These are phyloP conservation scores for Pythium monospermum DNA, from an alignment of 352 stramenopile species.

Conservation along the genomic window DNA sequence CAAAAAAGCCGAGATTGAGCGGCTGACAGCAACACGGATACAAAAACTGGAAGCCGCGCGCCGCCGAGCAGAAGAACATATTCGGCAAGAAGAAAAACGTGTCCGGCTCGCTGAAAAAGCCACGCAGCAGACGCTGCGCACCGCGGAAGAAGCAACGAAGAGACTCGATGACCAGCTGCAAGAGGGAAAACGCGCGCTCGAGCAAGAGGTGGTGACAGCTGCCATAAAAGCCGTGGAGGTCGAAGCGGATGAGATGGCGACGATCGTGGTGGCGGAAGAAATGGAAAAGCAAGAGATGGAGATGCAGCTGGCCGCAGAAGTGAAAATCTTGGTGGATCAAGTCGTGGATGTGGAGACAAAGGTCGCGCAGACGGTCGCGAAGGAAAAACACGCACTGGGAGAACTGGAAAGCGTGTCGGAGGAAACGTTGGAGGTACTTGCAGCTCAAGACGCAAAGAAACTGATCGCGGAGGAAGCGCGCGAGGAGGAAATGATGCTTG, in stretches of 20 bases:
- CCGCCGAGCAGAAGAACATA: constrained; percentile 1
- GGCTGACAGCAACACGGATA: not conserved
- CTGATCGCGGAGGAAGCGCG: not conserved
- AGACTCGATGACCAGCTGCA: constrained; percentile 4
- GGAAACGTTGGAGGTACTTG: not conserved
- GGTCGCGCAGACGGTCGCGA: not conserved
- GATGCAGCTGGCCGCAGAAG: not conserved
- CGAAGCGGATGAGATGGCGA: constrained; percentile 5
- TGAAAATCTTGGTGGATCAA: not conserved
- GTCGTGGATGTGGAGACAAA: not conserved
- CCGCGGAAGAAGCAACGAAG: not conserved
- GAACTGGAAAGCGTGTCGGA: not conserved
- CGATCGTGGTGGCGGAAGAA: constrained; percentile 6
- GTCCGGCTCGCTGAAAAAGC: constrained; percentile 8
- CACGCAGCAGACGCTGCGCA: not conserved
- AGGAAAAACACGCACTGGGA: not conserved
- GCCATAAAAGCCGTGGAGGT: not conserved
- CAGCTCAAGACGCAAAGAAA: not conserved
- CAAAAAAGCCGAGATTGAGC: constrained; percentile 6
- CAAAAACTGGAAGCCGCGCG: not conserved
- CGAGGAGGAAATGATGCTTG: not conserved
- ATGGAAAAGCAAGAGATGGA: constrained; percentile 7
- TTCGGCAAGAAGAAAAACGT: no score
- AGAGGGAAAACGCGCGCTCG: constrained; percentile 3
- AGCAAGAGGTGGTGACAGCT: constrained; percentile 4